Evolutionary conservation across 2,329 filamentous ascomycete genomes (phyloP), one percentile per base, ranked within the genome.

Genomic region (Exophiala sp.): DNA sequence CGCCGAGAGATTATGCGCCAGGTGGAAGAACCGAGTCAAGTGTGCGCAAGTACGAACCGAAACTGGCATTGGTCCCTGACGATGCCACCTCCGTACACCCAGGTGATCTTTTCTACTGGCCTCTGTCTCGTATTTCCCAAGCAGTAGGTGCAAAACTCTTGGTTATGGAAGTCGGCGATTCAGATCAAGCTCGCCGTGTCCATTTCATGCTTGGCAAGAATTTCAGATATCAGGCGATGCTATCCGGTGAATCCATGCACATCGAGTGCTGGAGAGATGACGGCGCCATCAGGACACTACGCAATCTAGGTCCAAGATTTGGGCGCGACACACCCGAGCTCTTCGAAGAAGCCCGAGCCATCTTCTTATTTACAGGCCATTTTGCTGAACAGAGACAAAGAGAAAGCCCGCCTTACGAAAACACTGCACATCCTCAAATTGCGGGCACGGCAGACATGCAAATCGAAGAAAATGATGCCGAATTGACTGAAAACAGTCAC

Each of bases 11-110:
- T 6, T 91, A 88, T 18, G 71, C 56, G 5, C 63, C 77, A 36
- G 78, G 71, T 36, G 81, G 82, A 14, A 91, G 87, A 1, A 76
- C 79, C 1, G 55, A 61, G 39, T 81, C 84, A 21, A 92, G 88
- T 10, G 92, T 96, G 29, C 82, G 90, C 12, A 83, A 83, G 42
- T 90, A 84, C 67, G 94, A 99, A 71, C 94, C 94, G 3, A 81
- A 75, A 59, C 71, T 88, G 10, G 94, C 94, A 0, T 77, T 97
- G 11, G 88, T 97, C 0, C 59, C 60, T 2, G 75, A 78, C 52
- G 39, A 47, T 16, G 29, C 38, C 8, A 20, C 55, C 1, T 40
- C 48, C 6, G 32, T 52, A 70, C 71, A 47, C 12, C 29, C 40
- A 18, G 55, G 47, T 12, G 78, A 82, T 57, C 75, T 84, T 49